Evolutionary conservation across 2,329 filamentous ascomycete species (phyloP).

Genomic region (Daldinia sp.): DNA sequence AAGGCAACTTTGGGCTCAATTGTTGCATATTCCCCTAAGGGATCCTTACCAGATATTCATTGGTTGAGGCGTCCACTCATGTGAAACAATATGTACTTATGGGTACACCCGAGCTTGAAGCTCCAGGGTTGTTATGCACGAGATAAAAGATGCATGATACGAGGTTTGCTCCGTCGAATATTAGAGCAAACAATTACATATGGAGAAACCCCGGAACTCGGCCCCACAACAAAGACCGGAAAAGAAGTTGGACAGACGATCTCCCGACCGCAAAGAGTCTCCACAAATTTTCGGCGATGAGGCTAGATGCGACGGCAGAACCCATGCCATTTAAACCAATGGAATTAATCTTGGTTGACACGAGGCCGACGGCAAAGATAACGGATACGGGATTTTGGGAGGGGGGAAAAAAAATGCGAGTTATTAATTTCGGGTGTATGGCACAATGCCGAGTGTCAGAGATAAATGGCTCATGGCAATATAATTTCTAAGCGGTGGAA

Average conservation of each 20-base stretch:
- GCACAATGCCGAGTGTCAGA: not conserved
- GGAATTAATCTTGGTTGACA: constrained; percentile 9
- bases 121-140: not conserved
- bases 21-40: not conserved
- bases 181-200: not conserved
- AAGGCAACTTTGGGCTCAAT: not conserved
- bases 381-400: not conserved
- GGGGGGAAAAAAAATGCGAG: constrained; percentile 2
- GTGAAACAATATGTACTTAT: not conserved
- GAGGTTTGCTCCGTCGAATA: constrained; percentile 5
- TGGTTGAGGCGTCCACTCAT: not conserved
- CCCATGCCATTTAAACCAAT: constrained; percentile 19
- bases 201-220: constrained; percentile 19
- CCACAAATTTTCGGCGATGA: constrained; percentile 33
- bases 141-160: constrained; percentile 11
- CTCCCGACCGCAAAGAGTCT: constrained; percentile 25
- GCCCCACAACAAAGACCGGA: constrained; percentile 24
- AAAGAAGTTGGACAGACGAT: constrained; percentile 23
- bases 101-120: not conserved
- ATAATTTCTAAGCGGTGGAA: constrained; percentile 18
- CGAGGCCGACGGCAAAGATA: constrained; percentile 13
- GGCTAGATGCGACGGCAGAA: constrained; percentile 24
- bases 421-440: constrained; percentile 11
- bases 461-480: constrained; percentile 28
- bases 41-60: too few species aligned